Base-by-base conservation (phyloP, 2,329 filamentous ascomycete species). In the Ascocoryne sarcoides region DNA sequence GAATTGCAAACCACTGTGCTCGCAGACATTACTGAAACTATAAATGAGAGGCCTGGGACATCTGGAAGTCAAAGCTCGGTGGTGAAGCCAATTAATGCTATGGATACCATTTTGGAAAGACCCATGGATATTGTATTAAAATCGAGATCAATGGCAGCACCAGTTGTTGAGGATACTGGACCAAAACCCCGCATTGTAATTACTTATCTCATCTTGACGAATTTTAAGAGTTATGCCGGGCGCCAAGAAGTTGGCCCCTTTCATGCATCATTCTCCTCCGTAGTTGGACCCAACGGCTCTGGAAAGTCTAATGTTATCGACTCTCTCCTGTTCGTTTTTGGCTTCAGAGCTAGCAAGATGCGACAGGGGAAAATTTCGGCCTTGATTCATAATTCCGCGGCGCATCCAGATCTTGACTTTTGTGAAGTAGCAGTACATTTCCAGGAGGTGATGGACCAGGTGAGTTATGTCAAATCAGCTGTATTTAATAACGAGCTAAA, bases 261-360 rank as follows among this genome's bases (percentile, higher is more conserved):
- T 61, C 92, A 98, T 61, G 76, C 86, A 2, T 98, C 92, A 0
- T 98, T 98, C 65, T 95, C 92, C 1, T 95, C 92, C 0, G 92
- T 98, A 2, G 92, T 98, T 8, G 93, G 92, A 1, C 92, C 93
- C 36, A 98, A 98, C 60, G 92, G 92, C 46, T 98, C 92, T 8
- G 92, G 92, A 44, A 98, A 98, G 62, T 96, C 92, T 16, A 98
- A 98, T 55, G 93, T 98, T 47, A 98, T 98, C 59, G 92, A 98
- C 64, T 95, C 92, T 2, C 69, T 98, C 19, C 76, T 98, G 1
- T 98, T 98, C 57, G 92, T 98, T n/a, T 98, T 98, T 59, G 92
- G 93, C 39, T 98, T 98, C 68, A 82, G 92, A 45, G 92, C 92
- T 31, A 96, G 90, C 71, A 98, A 98, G 66, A 98, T 98, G 92